Conservation (phyloP, 768 basidiomycete genomes). For the Hygrocybe punicea region DNA sequence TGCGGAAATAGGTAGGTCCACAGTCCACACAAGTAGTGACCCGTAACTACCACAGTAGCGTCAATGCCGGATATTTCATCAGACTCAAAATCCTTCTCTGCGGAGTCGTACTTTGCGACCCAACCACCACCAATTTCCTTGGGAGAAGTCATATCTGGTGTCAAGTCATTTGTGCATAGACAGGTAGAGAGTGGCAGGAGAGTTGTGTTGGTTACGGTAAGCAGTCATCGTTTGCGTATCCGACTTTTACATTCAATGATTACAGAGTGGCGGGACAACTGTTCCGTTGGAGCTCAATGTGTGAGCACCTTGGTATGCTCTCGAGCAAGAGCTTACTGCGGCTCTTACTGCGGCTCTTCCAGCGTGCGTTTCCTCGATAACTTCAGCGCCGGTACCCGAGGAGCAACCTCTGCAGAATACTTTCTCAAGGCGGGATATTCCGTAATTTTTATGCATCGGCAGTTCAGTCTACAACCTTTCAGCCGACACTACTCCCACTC, state of each 20-base stretch:
- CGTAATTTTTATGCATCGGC: constrained; percentile 97
- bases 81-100: constrained; percentile 61
- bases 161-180: constrained; percentile 64
- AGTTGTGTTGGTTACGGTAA: constrained; percentile 92
- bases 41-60: too few species aligned
- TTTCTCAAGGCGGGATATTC: constrained; percentile 93
- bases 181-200: constrained; percentile 64
- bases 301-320: constrained; percentile 51
- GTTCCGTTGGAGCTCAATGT: constrained; percentile 98
- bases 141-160: constrained; percentile 58
- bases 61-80: constrained; percentile 13
- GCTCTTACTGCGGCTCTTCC: constrained; percentile 15
- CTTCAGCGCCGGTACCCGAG: constrained; percentile 98
- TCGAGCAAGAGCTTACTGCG: neutral
- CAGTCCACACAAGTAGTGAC: too few species aligned
- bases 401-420: constrained; percentile 97
- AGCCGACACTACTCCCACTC: constrained; percentile 97
- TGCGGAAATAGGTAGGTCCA: too few species aligned
- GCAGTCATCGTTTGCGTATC: constrained; percentile 30
- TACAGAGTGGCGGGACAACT: constrained; percentile 94
- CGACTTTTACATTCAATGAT: constrained; percentile 12
- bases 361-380: constrained; percentile 98
- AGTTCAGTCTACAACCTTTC: constrained; percentile 97
- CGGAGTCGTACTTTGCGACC: constrained; percentile 86
- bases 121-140: constrained; percentile 77